Evolutionary conservation across 2,329 filamentous ascomycete species (phyloP).

Genomic region (Phyllosticta capitalensis): DNA sequence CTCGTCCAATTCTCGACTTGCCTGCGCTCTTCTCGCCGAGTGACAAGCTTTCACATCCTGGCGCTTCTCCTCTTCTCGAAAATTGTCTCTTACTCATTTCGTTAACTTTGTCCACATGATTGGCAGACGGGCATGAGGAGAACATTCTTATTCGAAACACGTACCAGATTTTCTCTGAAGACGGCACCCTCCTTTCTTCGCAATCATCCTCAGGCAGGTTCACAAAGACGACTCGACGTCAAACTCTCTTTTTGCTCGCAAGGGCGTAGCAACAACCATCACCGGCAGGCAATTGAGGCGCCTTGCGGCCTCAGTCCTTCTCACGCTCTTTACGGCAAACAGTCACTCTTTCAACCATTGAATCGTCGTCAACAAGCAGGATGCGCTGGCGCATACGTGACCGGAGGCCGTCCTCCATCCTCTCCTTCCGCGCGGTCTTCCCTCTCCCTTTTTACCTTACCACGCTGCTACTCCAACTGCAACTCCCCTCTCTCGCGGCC

Average conservation of each 20-base stretch:
- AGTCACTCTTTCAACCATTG: background rate
- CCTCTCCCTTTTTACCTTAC: background rate
- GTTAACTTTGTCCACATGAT: background rate
- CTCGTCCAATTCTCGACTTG: background rate
- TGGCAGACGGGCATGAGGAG: background rate
- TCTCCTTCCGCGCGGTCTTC: background rate
- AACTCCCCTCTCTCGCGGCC: background rate
- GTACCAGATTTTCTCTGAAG: background rate
- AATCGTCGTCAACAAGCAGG: background rate
- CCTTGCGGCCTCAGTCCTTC: background rate
- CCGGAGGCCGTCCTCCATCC: background rate
- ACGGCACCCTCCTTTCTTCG: background rate
- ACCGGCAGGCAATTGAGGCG: background rate
- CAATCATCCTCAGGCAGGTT: background rate
- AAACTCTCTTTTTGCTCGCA: background rate
- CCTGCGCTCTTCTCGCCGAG: background rate
- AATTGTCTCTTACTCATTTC: background rate
- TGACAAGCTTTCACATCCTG: background rate
- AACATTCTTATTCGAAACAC: background rate
- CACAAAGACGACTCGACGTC: background rate
- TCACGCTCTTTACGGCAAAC: background rate
- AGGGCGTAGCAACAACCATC: background rate
- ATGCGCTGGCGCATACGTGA: background rate
- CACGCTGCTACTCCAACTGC: background rate
- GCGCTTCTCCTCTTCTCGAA: background rate